Evolutionary conservation across 2,329 filamentous ascomycete species (phyloP).

Genomic region (Bipolaris gigantea): DNA sequence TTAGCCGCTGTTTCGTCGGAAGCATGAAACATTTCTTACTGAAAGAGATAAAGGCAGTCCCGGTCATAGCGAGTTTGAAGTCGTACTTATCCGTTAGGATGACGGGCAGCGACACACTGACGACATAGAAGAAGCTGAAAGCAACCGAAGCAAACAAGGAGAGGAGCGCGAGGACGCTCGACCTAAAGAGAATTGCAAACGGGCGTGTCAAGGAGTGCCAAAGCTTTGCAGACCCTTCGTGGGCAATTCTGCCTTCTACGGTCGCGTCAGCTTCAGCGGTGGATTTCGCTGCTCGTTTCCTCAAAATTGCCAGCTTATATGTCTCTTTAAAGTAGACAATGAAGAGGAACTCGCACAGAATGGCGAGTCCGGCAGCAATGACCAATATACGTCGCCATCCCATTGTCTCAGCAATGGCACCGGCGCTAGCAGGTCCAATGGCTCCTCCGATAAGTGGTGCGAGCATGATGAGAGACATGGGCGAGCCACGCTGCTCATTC

Average conservation of each 20-base stretch:
- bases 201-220: slow-evolving; percentile 48
- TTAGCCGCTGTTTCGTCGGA: background rate
- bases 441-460: slow-evolving; percentile 62
- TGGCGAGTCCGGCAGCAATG: slow-evolving; percentile 54
- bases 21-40: slow-evolving; percentile 44
- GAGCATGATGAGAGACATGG: slow-evolving; percentile 61
- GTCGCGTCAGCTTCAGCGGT: slow-evolving; percentile 15
- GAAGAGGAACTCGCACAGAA: slow-evolving; percentile 55
- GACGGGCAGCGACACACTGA: slow-evolving; percentile 51
- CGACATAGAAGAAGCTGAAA: slow-evolving; percentile 52
- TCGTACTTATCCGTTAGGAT: slow-evolving; percentile 48
- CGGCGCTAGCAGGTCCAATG: slow-evolving; percentile 59
- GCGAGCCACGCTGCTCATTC: slow-evolving; percentile 59
- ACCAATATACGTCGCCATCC: slow-evolving; percentile 61
- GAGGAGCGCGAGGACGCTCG: slow-evolving; percentile 58
- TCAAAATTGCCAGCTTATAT: slow-evolving; percentile 61
- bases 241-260: slow-evolving; percentile 14
- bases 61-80: slow-evolving; percentile 55
- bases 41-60: slow-evolving; percentile 58
- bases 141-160: slow-evolving; percentile 48
- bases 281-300: slow-evolving; percentile 24
- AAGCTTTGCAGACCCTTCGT: slow-evolving; percentile 31
- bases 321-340: slow-evolving; percentile 61
- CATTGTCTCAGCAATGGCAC: slow-evolving; percentile 56
- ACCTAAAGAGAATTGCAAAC: slow-evolving; percentile 50